Conservation (phyloP, 169 alveolate genomes). For the Plasmodium gallinaceum region DNA sequence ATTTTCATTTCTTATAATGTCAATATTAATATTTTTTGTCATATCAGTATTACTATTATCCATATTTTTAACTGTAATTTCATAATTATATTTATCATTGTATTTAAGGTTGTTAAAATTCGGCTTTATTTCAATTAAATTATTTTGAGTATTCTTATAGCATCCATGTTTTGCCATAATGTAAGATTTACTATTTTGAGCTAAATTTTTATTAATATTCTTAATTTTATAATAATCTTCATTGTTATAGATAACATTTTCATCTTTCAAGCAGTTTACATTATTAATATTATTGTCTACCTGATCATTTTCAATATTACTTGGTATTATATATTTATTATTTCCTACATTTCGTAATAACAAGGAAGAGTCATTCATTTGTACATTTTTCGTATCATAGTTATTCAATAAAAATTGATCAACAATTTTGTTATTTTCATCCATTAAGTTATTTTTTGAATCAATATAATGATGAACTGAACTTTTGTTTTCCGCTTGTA, state of each 20-base stretch:
- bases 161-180: conserved; percentile 14
- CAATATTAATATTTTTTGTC: too few relatives aligned
- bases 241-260: background rate
- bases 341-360: background rate
- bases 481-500: background rate
- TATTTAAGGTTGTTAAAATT: background rate
- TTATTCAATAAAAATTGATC: background rate
- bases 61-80: too few relatives aligned
- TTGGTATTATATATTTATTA: background rate
- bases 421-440: background rate
- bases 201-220: conserved; percentile 14
- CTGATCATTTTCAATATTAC: background rate
- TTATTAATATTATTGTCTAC: background rate
- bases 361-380: conserved; percentile 1
- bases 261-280: background rate
- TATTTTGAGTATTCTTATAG: background rate
- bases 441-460: background rate
- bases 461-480: background rate
- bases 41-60: too few relatives aligned
- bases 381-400: background rate
- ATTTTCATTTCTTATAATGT: too few relatives aligned
- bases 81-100: too few relatives aligned
- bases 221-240: conserved; percentile 4
- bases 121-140: background rate
- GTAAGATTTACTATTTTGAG: conserved; percentile 26